phyloP scores from a whole-genome alignment of 2,329 filamentous ascomycete genomes.

The Scedosporium apiospermum region DNA sequence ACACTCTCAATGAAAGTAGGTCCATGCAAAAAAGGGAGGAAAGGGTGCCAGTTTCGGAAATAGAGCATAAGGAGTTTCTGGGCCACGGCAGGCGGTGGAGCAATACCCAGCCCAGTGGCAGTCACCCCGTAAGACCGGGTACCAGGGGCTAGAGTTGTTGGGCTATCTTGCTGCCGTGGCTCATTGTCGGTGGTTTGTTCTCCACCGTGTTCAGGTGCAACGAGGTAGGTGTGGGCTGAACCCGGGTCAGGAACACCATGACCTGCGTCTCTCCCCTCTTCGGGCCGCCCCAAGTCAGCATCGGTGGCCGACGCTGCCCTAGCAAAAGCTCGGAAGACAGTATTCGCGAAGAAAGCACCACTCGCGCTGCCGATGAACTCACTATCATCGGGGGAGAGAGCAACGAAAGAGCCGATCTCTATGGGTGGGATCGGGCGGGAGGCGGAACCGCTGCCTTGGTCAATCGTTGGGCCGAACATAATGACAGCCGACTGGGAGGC shows the following conservation, averaged over 20 bases:
- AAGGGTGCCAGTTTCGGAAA: constrained; percentile 41
- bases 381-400: constrained; percentile 15
- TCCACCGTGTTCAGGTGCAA: constrained; percentile 7
- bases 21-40: constrained; percentile 42
- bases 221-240: constrained; percentile 12
- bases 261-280: not conserved
- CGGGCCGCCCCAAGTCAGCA: not conserved
- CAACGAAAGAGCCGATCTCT: constrained; percentile 8
- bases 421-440: constrained; percentile 3
- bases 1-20: constrained; percentile 36
- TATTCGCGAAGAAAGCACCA: constrained; percentile 44
- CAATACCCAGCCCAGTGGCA: constrained; percentile 14
- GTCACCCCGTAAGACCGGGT: not conserved
- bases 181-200: constrained; percentile 1
- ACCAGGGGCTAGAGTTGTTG: not conserved
- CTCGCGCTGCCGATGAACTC: constrained; percentile 42
- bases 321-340: constrained; percentile 40
- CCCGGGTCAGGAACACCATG: constrained; percentile 8
- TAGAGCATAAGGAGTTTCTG: constrained; percentile 35
- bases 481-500: no score
- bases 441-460: no score
- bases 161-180: no score
- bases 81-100: constrained; percentile 20
- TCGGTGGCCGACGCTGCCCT: constrained; percentile 16
- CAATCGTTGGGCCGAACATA: no score